Conservation (phyloP, 2,329 filamentous ascomycete species). For the Xylaria digitata region DNA sequence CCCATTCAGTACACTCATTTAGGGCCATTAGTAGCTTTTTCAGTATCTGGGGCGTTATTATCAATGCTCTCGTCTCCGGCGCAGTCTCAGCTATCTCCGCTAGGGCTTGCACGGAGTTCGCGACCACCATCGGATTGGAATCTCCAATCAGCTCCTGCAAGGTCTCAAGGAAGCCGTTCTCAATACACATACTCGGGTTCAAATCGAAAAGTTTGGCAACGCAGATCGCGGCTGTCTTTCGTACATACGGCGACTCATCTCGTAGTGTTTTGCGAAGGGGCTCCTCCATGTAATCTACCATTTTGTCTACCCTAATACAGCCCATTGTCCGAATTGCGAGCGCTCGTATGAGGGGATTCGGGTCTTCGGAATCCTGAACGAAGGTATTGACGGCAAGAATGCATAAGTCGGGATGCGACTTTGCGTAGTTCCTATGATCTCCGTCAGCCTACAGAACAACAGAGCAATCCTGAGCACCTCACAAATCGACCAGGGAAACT, state of each 20-base stretch:
- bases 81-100: constrained; percentile 91
- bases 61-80: constrained; percentile 87
- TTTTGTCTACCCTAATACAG: constrained; percentile 97
- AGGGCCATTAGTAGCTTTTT: constrained; percentile 97
- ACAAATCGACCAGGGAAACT: constrained; percentile 47
- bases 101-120: constrained; percentile 94
- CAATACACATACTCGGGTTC: constrained; percentile 90
- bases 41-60: constrained; percentile 82
- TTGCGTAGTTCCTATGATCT: constrained; percentile 89
- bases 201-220: constrained; percentile 98
- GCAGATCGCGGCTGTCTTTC: constrained; percentile 97
- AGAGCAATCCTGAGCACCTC: not conserved
- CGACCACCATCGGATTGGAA: constrained; percentile 98
- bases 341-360: constrained; percentile 93
- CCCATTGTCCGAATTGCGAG: constrained; percentile 98
- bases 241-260: constrained; percentile 97
- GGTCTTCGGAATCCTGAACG: constrained; percentile 98
- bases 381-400: constrained; percentile 99
- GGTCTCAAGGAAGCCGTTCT: constrained; percentile 94
- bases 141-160: constrained; percentile 97
- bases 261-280: constrained; percentile 93
- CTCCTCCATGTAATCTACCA: constrained; percentile 99
- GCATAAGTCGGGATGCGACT: constrained; percentile 97
- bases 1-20: constrained; percentile 99
- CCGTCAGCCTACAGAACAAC: constrained; percentile 40